A percentile compares a stretch with the other conserved stretches of the same genome.
These are phyloP conservation scores for Hypoxylon sp. DNA, from an alignment of 2,329 filamentous ascomycete genomes.

Conservation along the genomic window DNA sequence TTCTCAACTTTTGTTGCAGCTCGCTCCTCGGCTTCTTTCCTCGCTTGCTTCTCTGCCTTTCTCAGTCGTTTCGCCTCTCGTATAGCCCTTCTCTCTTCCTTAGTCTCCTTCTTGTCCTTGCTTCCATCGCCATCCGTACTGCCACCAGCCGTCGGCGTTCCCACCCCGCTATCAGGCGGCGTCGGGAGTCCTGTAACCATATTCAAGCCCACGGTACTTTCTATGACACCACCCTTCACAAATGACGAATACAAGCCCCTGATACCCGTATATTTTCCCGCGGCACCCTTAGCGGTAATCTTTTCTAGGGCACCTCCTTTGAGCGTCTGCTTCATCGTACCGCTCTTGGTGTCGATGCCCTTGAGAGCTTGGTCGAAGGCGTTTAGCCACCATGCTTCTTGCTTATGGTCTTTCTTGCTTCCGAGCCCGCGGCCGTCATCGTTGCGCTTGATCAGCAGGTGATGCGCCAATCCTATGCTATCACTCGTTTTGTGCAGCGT, in stretches of 20 bases:
- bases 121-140: constrained; percentile 54
- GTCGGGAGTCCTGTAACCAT: constrained; percentile 49
- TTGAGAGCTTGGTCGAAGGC: constrained; percentile 94
- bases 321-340: constrained; percentile 70
- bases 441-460: constrained; percentile 87
- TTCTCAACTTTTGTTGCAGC: constrained; percentile 51
- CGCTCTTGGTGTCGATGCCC: constrained; percentile 76
- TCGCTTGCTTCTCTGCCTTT: constrained; percentile 53
- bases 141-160: constrained; percentile 44
- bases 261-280: constrained; percentile 70
- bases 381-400: constrained; percentile 96
- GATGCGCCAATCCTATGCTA: constrained; percentile 83
- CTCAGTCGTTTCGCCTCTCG: constrained; percentile 49
- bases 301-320: constrained; percentile 66
- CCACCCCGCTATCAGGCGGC: constrained; percentile 54
- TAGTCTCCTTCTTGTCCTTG: constrained; percentile 57
- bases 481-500: constrained; percentile 84
- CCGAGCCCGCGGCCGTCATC: constrained; percentile 86
- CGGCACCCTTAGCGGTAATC: constrained; percentile 65
- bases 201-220: constrained; percentile 73
- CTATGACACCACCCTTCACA: constrained; percentile 83
- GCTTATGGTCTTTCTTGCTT: constrained; percentile 75
- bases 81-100: constrained; percentile 49
- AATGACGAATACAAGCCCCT: constrained; percentile 86
- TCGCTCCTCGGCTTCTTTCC: constrained; percentile 45